Conservation (phyloP, 2,329 filamentous ascomycete genomes). For the Botrytis deweyae region DNA sequence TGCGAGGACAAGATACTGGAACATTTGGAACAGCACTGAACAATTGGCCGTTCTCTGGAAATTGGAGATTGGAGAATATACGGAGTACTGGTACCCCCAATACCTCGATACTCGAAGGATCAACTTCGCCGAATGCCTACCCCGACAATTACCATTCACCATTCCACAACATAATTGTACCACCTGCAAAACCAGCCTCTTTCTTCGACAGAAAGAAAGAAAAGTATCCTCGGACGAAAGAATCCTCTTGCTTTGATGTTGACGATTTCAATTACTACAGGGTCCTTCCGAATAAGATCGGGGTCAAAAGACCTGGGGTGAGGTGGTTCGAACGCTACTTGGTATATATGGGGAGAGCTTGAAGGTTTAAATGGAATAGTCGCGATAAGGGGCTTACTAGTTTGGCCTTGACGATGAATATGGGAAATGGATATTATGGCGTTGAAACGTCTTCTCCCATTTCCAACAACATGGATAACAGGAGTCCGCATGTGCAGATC, state of each 20-base stretch:
- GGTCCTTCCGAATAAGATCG: slow-evolving; percentile 24
- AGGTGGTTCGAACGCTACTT: slow-evolving; percentile 11
- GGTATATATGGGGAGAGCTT: neutral
- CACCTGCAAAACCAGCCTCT: neutral
- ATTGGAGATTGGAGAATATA: neutral
- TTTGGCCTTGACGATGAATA: slow-evolving; percentile 27
- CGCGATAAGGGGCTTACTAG: neutral
- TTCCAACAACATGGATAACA: slow-evolving; percentile 17
- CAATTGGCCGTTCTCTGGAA: neutral
- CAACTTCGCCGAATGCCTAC: slow-evolving; percentile 15
- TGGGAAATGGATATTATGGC: slow-evolving; percentile 32
- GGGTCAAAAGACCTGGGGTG: slow-evolving; percentile 25
- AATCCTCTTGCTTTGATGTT: slow-evolving; percentile 16
- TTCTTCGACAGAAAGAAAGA: slow-evolving; percentile 10
- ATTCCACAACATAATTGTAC: slow-evolving; percentile 18
- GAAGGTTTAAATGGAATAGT: slow-evolving; percentile 19
- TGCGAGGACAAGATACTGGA: neutral
- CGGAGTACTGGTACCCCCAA: neutral
- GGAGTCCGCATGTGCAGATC: slow-evolving; percentile 22
- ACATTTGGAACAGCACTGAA: neutral
- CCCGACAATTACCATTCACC: neutral
- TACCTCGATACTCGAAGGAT: neutral
- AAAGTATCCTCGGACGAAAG: slow-evolving; percentile 6
- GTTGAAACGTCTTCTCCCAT: slow-evolving; percentile 23
- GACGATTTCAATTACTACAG: slow-evolving; percentile 18